These are phyloP conservation scores for Collybiopsis luxurians DNA, from an alignment of 768 basidiomycete species.

Conservation along the genomic window DNA sequence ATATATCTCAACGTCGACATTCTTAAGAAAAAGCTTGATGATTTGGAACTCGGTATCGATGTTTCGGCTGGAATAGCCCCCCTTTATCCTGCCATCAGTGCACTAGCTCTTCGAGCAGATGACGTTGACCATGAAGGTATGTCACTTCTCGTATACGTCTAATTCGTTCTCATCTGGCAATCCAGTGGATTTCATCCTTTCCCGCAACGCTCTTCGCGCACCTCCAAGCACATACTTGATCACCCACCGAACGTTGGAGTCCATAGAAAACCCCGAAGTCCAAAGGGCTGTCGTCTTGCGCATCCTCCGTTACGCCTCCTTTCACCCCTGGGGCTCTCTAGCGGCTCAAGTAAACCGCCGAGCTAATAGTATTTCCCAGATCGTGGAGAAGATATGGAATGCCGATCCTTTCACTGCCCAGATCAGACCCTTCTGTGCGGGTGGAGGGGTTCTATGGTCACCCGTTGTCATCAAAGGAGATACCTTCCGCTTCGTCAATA, in stretches of 20 bases:
- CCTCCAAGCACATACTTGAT: conserved; percentile 50
- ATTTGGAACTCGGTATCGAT: conserved; percentile 29
- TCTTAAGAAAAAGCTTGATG: not conserved
- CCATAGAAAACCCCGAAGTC: conserved; percentile 32
- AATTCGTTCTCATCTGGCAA: conserved; percentile 4
- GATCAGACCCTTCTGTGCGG: conserved; percentile 44
- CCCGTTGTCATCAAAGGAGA: conserved; percentile 40
- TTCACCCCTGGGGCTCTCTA: conserved; percentile 72
- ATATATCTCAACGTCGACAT: not conserved
- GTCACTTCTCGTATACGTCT: conserved; percentile 1
- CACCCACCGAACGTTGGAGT: conserved; percentile 29
- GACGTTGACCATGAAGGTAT: conserved; percentile 47
- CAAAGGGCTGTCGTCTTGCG: conserved; percentile 45
- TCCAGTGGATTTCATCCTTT: conserved; percentile 43
- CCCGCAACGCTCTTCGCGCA: conserved; percentile 36
- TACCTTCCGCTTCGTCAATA: conserved; percentile 18
- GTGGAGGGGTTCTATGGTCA: conserved; percentile 63
- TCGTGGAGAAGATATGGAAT: conserved; percentile 49
- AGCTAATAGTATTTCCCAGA: conserved; percentile 38
- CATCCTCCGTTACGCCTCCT: conserved; percentile 68
- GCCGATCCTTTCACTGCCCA: conserved; percentile 22
- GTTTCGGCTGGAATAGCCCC: conserved; percentile 29
- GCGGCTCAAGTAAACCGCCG: conserved; percentile 61
- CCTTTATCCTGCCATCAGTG: conserved; percentile 34
- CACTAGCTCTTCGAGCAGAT: conserved; percentile 32